These are phyloP conservation scores for Hemileia vastatrix DNA, from an alignment of 1,284 basidiomycete species.

Conservation along the genomic window DNA sequence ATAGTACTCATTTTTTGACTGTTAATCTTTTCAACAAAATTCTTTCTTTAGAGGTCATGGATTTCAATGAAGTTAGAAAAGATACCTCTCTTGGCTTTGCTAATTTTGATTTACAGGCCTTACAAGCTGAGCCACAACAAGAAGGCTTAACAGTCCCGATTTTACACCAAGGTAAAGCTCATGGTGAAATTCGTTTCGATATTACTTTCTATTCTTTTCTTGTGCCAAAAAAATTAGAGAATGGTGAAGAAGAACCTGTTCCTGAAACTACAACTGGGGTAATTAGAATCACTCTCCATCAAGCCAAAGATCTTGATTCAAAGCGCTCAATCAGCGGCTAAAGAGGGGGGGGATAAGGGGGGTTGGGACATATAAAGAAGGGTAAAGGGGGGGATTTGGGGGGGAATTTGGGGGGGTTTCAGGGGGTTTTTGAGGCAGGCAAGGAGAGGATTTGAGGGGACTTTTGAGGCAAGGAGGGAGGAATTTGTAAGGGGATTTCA, in stretches of 20 bases:
- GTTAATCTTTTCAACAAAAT: conserved; percentile 74
- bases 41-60: conserved; percentile 65
- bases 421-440: too few relatives aligned
- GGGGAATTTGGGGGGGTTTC: too few relatives aligned
- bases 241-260: conserved; percentile 59
- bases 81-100: conserved; percentile 69
- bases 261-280: conserved; percentile 83
- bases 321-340: too few relatives aligned
- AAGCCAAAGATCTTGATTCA: conserved; percentile 83
- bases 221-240: conserved; percentile 58
- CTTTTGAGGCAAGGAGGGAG: too few relatives aligned
- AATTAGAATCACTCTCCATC: conserved; percentile 80
- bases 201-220: conserved; percentile 58
- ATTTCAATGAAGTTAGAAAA: conserved; percentile 84
- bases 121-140: conserved; percentile 72
- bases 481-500: too few relatives aligned
- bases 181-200: conserved; percentile 73
- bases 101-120: conserved; percentile 63
- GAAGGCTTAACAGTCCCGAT: conserved; percentile 64
- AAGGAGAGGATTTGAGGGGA: too few relatives aligned
- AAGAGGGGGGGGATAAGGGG: too few relatives aligned
- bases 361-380: too few relatives aligned
- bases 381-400: too few relatives aligned
- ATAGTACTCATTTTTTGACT: conserved; percentile 84
- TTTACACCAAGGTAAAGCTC: conserved; percentile 76